Evolutionary conservation across 2,329 filamentous ascomycete genomes (phyloP).

Genomic region (Rutstroemia sp.): DNA sequence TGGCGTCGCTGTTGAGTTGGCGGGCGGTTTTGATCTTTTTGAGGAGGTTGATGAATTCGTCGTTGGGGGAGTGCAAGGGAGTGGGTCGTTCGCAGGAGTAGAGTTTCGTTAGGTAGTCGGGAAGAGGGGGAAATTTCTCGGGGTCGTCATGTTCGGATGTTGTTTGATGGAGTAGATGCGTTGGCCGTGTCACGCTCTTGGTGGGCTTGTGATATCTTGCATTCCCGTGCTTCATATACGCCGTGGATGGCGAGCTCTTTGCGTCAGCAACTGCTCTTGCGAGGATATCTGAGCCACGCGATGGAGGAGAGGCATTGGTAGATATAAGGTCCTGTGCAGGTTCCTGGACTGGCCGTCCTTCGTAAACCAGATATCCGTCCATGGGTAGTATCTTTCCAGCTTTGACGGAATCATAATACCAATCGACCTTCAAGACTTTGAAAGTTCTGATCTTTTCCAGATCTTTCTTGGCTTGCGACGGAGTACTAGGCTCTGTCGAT

Average conservation of each 20-base stretch:
- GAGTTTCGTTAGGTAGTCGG: slow-evolving; percentile 54
- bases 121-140: slow-evolving; percentile 52
- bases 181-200: slow-evolving; percentile 28
- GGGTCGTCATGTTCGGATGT: slow-evolving; percentile 70
- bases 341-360: slow-evolving; percentile 32
- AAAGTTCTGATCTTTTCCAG: not conserved
- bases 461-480: not conserved
- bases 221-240: slow-evolving; percentile 11
- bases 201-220: slow-evolving; percentile 9
- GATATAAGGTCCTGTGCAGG: not conserved
- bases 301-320: not conserved
- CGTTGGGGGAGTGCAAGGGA: slow-evolving; percentile 62
- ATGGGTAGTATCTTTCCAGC: slow-evolving; percentile 39
- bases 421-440: slow-evolving; percentile 50
- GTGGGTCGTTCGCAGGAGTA: slow-evolving; percentile 82
- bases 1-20: slow-evolving; percentile 63
- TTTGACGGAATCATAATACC: slow-evolving; percentile 48
- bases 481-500: not conserved
- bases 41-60: slow-evolving; percentile 65
- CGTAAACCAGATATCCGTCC: slow-evolving; percentile 46
- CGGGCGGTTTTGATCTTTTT: slow-evolving; percentile 67
- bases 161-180: slow-evolving; percentile 53
- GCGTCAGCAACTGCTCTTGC: slow-evolving; percentile 23
- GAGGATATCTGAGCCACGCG: not conserved
- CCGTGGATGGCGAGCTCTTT: slow-evolving; percentile 13